Evolutionary conservation across 2,329 filamentous ascomycete species (phyloP).

Genomic region (Beauveria brongniartii): DNA sequence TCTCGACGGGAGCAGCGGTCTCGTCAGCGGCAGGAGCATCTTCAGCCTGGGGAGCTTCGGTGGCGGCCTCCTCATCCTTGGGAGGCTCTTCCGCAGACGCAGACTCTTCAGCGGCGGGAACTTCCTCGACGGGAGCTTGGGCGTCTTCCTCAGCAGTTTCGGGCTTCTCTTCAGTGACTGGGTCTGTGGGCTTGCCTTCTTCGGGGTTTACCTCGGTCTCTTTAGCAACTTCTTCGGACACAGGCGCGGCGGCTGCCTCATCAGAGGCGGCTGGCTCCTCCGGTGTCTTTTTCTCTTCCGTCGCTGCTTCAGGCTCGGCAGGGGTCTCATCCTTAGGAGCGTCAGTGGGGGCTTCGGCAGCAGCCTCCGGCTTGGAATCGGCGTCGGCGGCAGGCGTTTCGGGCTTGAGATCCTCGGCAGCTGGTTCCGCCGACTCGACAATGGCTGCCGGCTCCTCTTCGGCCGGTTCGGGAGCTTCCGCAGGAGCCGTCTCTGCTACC

Average conservation of each 20-base stretch:
- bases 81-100: neutral
- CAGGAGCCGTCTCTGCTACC: too few relatives aligned
- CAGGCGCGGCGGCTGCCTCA: neutral
- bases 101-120: conserved; percentile 6
- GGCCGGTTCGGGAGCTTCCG: neutral
- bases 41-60: neutral
- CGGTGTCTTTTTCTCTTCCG: neutral
- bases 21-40: neutral
- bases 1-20: neutral
- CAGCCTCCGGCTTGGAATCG: neutral
- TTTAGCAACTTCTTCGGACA: neutral
- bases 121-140: neutral
- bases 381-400: neutral
- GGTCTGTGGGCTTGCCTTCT: neutral
- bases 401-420: too few relatives aligned
- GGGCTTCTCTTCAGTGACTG: neutral
- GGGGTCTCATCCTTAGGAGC: neutral
- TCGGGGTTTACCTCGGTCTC: neutral
- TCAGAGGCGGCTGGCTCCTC: neutral
- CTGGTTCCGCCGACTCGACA: neutral
- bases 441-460: neutral
- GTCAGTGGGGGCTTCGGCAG: neutral
- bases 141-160: neutral
- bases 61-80: conserved; percentile 11
- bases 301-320: neutral